Evolutionary conservation across 768 basidiomycete genomes (phyloP).

Genomic region (Leccinum fibrillosum): DNA sequence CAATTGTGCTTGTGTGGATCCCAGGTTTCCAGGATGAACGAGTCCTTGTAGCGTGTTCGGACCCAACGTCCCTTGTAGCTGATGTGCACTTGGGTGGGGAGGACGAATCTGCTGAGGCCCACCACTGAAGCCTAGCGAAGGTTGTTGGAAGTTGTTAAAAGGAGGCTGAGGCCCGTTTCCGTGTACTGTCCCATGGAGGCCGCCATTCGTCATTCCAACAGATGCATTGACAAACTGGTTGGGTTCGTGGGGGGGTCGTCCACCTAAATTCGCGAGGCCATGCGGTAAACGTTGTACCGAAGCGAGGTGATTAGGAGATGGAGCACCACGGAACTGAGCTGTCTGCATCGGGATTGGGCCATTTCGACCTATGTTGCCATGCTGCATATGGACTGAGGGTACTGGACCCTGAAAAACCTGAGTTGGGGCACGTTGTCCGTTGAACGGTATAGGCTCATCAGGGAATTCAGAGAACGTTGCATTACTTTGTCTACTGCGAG

Average conservation of each 20-base stretch:
- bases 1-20: constrained; percentile 47
- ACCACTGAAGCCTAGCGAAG: constrained; percentile 43
- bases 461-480: constrained; percentile 54
- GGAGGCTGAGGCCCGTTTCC: constrained; percentile 45
- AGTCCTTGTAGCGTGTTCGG: constrained; percentile 52
- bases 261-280: constrained; percentile 78
- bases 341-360: constrained; percentile 56
- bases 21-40: constrained; percentile 51
- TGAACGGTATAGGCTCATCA: constrained; percentile 65
- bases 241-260: constrained; percentile 77
- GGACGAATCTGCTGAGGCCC: constrained; percentile 45
- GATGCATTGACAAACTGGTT: constrained; percentile 49
- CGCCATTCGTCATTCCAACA: constrained; percentile 46
- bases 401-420: constrained; percentile 53
- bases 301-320: constrained; percentile 56
- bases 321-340: constrained; percentile 64
- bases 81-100: constrained; percentile 44
- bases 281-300: constrained; percentile 67
- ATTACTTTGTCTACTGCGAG: constrained; percentile 55
- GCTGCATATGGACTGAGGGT: constrained; percentile 52
- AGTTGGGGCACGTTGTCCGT: constrained; percentile 55
- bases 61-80: constrained; percentile 44
- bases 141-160: constrained; percentile 52
- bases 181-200: constrained; percentile 46
- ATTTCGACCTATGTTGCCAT: constrained; percentile 46